A percentile compares a stretch with the other conserved stretches of the same genome.
phyloP scores from a whole-genome alignment of 1,139 yeast genomes.

The Debaryomyces coudertii region DNA sequence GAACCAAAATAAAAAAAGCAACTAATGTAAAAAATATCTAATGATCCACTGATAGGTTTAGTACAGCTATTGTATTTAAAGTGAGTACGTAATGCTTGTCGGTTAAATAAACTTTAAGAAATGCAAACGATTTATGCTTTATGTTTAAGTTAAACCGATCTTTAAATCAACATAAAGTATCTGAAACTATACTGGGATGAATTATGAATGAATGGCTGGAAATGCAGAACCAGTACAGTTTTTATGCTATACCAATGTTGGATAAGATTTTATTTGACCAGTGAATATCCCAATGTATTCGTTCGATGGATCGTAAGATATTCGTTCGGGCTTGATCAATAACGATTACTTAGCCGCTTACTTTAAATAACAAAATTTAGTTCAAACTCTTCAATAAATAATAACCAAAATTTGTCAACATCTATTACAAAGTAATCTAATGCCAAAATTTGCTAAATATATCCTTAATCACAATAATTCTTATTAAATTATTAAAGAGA shows the following conservation, averaged over 20 bases:
- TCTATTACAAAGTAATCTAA: not conserved
- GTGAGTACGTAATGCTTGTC: not conserved
- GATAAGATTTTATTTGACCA: not conserved
- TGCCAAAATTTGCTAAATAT: not conserved
- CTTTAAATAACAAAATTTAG: conserved; percentile 3
- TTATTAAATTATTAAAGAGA: not conserved
- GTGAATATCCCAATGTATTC: not conserved
- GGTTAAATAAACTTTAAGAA: not conserved
- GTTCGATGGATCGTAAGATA: not conserved
- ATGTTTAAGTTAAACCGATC: conserved; percentile 3
- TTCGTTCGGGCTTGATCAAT: not conserved
- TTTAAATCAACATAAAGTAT: conserved; percentile 18
- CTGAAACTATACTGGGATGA: not conserved
- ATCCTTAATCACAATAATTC: conserved; percentile 4
- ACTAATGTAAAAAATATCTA: conserved; percentile 3
- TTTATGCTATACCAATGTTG: not conserved
- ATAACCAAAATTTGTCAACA: not conserved
- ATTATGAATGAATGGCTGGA: not conserved
- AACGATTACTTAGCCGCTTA: conserved; percentile 5
- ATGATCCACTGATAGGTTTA: not conserved
- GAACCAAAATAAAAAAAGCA: conserved; percentile 3
- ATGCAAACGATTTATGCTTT: conserved; percentile 6
- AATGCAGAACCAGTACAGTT: not conserved
- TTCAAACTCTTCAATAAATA: not conserved
- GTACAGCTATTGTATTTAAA: not conserved